These are phyloP conservation scores for Neodidymelliopsis sp. DNA, from an alignment of 2,329 filamentous ascomycete species.

Conservation along the genomic window DNA sequence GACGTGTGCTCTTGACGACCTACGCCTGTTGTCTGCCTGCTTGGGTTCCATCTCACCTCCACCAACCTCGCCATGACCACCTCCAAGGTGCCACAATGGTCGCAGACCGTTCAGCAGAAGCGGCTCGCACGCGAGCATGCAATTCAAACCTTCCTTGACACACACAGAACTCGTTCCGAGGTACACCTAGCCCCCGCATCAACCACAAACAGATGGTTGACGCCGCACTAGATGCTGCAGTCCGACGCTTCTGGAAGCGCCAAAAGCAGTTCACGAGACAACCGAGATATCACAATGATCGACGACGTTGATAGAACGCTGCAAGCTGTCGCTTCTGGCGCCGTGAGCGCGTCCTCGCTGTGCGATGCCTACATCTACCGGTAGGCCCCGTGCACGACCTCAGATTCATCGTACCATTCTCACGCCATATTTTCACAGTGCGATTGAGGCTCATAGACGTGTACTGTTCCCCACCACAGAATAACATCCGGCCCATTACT, in stretches of 20 bases:
- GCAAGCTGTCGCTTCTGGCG: conserved; percentile 34
- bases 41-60: not conserved
- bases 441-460: conserved; percentile 39
- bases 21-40: not conserved
- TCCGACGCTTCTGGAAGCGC: conserved; percentile 14
- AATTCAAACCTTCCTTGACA: conserved; percentile 31
- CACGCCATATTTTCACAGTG: conserved; percentile 43
- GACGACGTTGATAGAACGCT: conserved; percentile 31
- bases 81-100: conserved; percentile 32
- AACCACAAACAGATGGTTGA: conserved; percentile 10
- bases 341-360: conserved; percentile 38
- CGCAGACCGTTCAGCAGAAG: conserved; percentile 35
- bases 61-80: conserved; percentile 24
- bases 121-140: conserved; percentile 34
- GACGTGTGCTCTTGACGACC: not conserved
- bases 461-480: conserved; percentile 28
- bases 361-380: conserved; percentile 41
- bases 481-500: conserved; percentile 12
- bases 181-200: conserved; percentile 7
- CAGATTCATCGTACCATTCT: conserved; percentile 39
- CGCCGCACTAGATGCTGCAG: conserved; percentile 23
- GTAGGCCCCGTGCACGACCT: conserved; percentile 26
- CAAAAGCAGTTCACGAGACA: conserved; percentile 1
- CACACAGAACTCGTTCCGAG: conserved; percentile 3
- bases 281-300: conserved; percentile 18